Conservation (phyloP, 2,329 filamentous ascomycete species). For the Tolypocladium tropicale region DNA sequence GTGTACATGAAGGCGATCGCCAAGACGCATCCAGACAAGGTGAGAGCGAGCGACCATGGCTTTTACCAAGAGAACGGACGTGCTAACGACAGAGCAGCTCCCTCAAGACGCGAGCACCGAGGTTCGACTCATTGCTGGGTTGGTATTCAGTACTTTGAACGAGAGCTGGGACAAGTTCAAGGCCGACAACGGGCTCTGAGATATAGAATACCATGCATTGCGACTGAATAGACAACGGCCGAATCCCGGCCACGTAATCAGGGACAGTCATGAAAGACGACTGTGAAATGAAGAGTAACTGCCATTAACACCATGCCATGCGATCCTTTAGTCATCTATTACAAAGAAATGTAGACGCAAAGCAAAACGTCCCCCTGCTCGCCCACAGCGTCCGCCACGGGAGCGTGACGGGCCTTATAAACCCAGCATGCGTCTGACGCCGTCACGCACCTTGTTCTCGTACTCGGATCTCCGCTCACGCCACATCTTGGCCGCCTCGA, state of each 20-base stretch:
- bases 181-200: slow-evolving; percentile 52
- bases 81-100: slow-evolving; percentile 32
- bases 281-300: not conserved
- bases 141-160: slow-evolving; percentile 59
- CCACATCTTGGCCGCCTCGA: slow-evolving; percentile 96
- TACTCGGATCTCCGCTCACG: slow-evolving; percentile 74
- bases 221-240: not conserved
- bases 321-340: slow-evolving; percentile 1
- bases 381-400: not conserved
- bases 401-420: slow-evolving; percentile 31
- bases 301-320: slow-evolving; percentile 12
- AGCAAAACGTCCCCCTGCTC: not conserved
- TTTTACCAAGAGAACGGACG: not conserved
- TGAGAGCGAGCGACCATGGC: slow-evolving; percentile 30
- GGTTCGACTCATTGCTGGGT: slow-evolving; percentile 52
- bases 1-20: slow-evolving; percentile 98
- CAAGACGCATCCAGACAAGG: slow-evolving; percentile 98
- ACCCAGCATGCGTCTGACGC: slow-evolving; percentile 70
- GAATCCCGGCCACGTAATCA: not conserved
- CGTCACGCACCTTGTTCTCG: slow-evolving; percentile 73
- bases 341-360: not conserved
- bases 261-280: not conserved
- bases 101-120: slow-evolving; percentile 55
- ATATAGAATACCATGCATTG: not conserved
- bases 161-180: slow-evolving; percentile 69